Conservation (phyloP, 2,329 filamentous ascomycete genomes). For the Bipolaris oryzae region DNA sequence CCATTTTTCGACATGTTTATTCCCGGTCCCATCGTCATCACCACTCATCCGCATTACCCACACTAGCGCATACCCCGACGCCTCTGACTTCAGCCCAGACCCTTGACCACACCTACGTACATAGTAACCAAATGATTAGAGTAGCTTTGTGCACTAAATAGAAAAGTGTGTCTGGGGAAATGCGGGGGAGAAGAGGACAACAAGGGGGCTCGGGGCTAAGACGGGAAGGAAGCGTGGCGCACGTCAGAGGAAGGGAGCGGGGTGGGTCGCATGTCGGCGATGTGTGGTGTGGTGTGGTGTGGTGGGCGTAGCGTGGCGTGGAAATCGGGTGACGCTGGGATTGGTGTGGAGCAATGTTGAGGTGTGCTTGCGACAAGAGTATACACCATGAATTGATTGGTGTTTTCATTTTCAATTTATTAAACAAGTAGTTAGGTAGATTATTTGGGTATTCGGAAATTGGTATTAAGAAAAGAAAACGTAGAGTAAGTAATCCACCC, state of each 20-base stretch:
- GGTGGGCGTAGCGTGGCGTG: background rate
- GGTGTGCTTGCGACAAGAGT: too few species aligned
- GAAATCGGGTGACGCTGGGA: too few species aligned
- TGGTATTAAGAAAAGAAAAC: constrained; percentile 5
- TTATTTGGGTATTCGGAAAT: constrained; percentile 12
- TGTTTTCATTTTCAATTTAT: too few species aligned
- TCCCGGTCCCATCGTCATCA: background rate
- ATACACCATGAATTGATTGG: too few species aligned
- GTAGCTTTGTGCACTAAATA: too few species aligned
- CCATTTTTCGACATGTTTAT: too few species aligned
- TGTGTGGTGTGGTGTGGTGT: background rate
- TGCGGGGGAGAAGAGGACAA: too few species aligned
- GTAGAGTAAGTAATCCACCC: background rate
- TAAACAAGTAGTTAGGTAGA: background rate
- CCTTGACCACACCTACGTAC: background rate
- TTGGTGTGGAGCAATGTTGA: too few species aligned
- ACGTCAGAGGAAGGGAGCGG: background rate
- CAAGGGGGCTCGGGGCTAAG: constrained; percentile 1
- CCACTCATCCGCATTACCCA: background rate
- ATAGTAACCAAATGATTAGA: too few species aligned
- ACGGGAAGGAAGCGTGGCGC: background rate
- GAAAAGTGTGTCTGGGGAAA: too few species aligned
- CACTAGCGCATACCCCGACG: background rate
- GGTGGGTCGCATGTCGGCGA: background rate
- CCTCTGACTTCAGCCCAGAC: constrained; percentile 15